Evolutionary conservation across 2,329 filamentous ascomycete genomes (phyloP).

Genomic region (Colletotrichum sublineola): DNA sequence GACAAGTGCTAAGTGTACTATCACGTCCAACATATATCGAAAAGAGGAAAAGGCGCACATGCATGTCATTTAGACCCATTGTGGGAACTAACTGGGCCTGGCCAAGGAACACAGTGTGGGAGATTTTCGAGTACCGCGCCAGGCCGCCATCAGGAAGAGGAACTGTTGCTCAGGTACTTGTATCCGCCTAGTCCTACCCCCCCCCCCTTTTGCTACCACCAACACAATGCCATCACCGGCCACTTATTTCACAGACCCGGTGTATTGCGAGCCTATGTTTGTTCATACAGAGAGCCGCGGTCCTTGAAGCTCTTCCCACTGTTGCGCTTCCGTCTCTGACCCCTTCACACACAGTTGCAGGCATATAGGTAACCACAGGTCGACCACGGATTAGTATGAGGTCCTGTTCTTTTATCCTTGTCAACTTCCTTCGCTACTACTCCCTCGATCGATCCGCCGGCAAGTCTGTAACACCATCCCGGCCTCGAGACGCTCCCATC

Average conservation of each 20-base stretch:
- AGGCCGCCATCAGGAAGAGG: slow-evolving; percentile 18
- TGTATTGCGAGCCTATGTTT: not conserved
- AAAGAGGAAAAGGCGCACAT: not conserved
- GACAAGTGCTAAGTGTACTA: not conserved
- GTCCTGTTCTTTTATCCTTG: not conserved
- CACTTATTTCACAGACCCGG: slow-evolving; percentile 2
- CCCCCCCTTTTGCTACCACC: slow-evolving; percentile 5
- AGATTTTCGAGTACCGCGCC: slow-evolving; percentile 8
- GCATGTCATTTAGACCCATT: slow-evolving; percentile 6
- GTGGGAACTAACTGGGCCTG: not conserved
- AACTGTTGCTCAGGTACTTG: slow-evolving; percentile 34
- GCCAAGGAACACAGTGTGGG: slow-evolving; percentile 34
- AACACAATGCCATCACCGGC: slow-evolving; percentile 5
- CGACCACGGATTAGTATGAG: slow-evolving; percentile 18
- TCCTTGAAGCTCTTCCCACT: not conserved
- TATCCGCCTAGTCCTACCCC: not conserved
- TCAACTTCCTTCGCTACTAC: not conserved
- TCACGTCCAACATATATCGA: not conserved
- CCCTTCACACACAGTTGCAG: not conserved
- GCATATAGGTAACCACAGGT: not conserved
- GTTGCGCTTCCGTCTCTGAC: not conserved
- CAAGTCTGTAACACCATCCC: not conserved
- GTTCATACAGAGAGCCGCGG: not conserved
- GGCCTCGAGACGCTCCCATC: slow-evolving; percentile 16
- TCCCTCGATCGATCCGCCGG: slow-evolving; percentile 17